Conservation (phyloP, 768 basidiomycete genomes). For the Macrolepiota fuliginosa region DNA sequence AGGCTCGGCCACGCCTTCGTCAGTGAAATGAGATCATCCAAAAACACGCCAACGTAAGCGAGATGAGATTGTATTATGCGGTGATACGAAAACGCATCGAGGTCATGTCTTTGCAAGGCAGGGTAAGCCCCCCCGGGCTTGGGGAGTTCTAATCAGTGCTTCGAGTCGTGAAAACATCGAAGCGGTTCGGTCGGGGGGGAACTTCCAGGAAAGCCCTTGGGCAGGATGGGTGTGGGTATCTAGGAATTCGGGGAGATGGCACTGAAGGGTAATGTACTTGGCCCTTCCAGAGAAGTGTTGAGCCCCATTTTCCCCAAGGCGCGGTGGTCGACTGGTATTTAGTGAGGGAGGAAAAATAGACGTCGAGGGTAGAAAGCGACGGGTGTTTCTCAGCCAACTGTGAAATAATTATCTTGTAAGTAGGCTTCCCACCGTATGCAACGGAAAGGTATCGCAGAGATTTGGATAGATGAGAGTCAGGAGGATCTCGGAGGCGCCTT, state of each 20-base stretch:
- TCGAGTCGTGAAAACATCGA: neutral
- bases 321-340: neutral
- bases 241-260: neutral
- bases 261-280: neutral
- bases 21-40: neutral
- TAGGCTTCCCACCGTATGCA: neutral
- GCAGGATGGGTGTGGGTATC: neutral
- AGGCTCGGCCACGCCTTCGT: neutral
- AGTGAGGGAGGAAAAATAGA: neutral
- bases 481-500: neutral
- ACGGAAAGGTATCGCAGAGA: neutral
- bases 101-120: neutral
- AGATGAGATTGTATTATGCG: neutral
- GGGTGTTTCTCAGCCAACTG: neutral
- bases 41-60: neutral
- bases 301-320: neutral
- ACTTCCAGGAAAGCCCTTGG: neutral
- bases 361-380: neutral
- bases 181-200: neutral
- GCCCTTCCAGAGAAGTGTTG: neutral
- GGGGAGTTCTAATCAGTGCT: neutral
- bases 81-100: neutral
- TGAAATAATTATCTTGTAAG: neutral
- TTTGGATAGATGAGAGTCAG: neutral
- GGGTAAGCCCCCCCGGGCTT: neutral